A percentile compares a stretch with the other conserved stretches of the same genome.
phyloP scores from a whole-genome alignment of 1,139 yeast species.

The Protomyces macrosporus region DNA sequence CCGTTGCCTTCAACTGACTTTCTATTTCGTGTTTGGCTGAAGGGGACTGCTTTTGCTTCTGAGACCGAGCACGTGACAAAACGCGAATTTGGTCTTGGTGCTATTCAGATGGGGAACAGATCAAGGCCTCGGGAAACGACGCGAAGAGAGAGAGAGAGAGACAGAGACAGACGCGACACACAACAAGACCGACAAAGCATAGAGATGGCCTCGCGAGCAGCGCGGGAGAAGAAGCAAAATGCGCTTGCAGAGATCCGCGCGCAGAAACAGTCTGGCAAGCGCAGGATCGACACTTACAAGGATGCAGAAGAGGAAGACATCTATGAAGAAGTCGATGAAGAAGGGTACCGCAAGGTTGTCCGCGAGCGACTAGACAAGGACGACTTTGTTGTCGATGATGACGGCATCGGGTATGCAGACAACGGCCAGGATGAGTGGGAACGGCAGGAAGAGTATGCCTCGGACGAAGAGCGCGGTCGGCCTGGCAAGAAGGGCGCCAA shows the following conservation, averaged over 20 bases:
- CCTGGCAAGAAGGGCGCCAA: conserved; percentile 38
- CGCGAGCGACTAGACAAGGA: conserved; percentile 77
- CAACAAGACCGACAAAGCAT: not conserved
- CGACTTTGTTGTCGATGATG: conserved; percentile 90
- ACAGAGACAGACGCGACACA: not conserved
- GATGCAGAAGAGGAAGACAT: conserved; percentile 46
- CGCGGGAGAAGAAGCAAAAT: conserved; percentile 14
- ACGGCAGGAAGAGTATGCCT: conserved; percentile 47
- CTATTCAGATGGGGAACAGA: too few species aligned
- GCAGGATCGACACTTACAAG: conserved; percentile 35
- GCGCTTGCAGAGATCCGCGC: conserved; percentile 31
- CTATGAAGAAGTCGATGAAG: conserved; percentile 84
- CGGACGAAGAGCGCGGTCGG: conserved; percentile 53
- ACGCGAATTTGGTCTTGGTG: not conserved
- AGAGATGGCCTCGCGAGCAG: conserved; percentile 10
- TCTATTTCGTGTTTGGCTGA: not conserved
- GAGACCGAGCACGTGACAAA: not conserved
- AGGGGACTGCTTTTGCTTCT: not conserved
- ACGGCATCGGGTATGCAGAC: conserved; percentile 85
- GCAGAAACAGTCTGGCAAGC: conserved; percentile 32
- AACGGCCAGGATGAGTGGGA: conserved; percentile 91
- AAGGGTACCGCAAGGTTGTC: conserved; percentile 66
- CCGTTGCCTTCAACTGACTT: not conserved
- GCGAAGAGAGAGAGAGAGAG: not conserved
- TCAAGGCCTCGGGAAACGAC: too few species aligned